These are phyloP conservation scores for Asparagopsis taxiformis DNA, from an alignment of 31 red algal genomes.

Conservation along the genomic window DNA sequence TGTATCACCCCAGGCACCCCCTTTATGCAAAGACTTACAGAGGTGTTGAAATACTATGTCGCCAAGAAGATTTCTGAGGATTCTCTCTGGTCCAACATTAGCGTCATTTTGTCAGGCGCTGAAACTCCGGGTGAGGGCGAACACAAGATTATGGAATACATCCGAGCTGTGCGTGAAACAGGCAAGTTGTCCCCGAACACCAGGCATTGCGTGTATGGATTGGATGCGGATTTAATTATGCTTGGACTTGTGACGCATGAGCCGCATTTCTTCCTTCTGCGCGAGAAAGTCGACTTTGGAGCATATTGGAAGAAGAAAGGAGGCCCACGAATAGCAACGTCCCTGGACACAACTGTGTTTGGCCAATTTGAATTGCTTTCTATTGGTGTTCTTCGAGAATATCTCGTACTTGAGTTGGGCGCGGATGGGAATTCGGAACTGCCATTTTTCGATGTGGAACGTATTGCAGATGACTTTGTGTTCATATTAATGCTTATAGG, in stretches of 20 bases:
- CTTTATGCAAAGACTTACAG: slow-evolving; percentile 81
- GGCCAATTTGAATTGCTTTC: slow-evolving; percentile 93
- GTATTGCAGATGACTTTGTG: slow-evolving; percentile 92
- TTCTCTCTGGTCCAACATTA: slow-evolving; percentile 58
- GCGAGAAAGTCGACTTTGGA: slow-evolving; percentile 86
- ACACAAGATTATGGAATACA: slow-evolving; percentile 99
- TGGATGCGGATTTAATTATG: slow-evolving; percentile 97
- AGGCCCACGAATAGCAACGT: slow-evolving; percentile 46
- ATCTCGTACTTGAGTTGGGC: slow-evolving; percentile 77
- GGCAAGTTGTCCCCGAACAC: slow-evolving; percentile 56
- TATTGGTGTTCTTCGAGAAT: slow-evolving; percentile 90
- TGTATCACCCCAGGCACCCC: slow-evolving; percentile 94
- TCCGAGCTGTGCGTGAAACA: slow-evolving; percentile 64
- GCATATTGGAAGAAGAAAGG: slow-evolving; percentile 64
- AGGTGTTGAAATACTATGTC: slow-evolving; percentile 81
- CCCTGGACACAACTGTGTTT: slow-evolving; percentile 69
- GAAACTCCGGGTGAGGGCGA: slow-evolving; percentile 95
- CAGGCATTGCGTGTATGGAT: slow-evolving; percentile 87
- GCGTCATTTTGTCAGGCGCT: slow-evolving; percentile 83
- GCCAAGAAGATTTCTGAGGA: slow-evolving; percentile 84
- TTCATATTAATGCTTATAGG: slow-evolving; percentile 93
- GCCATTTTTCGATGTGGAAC: slow-evolving; percentile 86
- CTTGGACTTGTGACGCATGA: slow-evolving; percentile 90
- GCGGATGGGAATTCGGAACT: slow-evolving; percentile 29
- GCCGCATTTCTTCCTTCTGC: slow-evolving; percentile 90